These are phyloP conservation scores for Grosmannia penicillata DNA, from an alignment of 2,329 filamentous ascomycete species.

Conservation along the genomic window DNA sequence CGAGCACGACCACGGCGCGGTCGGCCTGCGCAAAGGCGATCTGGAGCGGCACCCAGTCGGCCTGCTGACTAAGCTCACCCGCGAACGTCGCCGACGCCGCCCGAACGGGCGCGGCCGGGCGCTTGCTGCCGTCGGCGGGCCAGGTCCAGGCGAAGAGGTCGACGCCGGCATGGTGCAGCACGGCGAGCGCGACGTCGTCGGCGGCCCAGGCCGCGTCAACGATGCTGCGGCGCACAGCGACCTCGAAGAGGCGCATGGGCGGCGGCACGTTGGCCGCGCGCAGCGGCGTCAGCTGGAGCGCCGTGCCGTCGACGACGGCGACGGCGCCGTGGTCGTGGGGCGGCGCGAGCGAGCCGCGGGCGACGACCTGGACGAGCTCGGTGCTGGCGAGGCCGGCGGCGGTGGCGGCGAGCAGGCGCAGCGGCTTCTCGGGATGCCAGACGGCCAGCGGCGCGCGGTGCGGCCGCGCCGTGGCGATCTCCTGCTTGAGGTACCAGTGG, in stretches of 20 bases:
- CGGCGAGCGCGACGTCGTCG: slow-evolving; percentile 49
- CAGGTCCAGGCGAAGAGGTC: slow-evolving; percentile 59
- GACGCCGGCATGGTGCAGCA: slow-evolving; percentile 53
- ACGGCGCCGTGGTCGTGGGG: slow-evolving; percentile 69
- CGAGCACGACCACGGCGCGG: slow-evolving; percentile 19
- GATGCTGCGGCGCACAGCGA: slow-evolving; percentile 45
- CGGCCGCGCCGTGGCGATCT: slow-evolving; percentile 37
- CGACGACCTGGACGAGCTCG: slow-evolving; percentile 54
- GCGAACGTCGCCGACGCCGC: slow-evolving; percentile 8
- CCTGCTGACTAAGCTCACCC: background rate
- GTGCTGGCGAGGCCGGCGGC: slow-evolving; percentile 37
- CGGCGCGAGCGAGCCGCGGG: slow-evolving; percentile 52
- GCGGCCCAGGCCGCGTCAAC: slow-evolving; percentile 63
- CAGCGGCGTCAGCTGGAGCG: slow-evolving; percentile 72
- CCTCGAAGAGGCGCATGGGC: slow-evolving; percentile 75
- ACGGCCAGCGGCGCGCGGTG: slow-evolving; percentile 19
- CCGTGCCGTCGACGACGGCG: slow-evolving; percentile 69
- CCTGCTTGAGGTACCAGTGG: slow-evolving; percentile 94
- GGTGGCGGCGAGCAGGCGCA: slow-evolving; percentile 47
- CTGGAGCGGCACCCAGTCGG: slow-evolving; percentile 22
- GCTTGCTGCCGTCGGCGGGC: slow-evolving; percentile 36
- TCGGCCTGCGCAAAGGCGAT: slow-evolving; percentile 9
- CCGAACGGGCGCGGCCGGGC: slow-evolving; percentile 28
- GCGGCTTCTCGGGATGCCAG: slow-evolving; percentile 80
- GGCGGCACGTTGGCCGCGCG: slow-evolving; percentile 75